These are phyloP conservation scores for Plectosphaerella plurivora DNA, from an alignment of 2,329 filamentous ascomycete genomes.

Conservation along the genomic window DNA sequence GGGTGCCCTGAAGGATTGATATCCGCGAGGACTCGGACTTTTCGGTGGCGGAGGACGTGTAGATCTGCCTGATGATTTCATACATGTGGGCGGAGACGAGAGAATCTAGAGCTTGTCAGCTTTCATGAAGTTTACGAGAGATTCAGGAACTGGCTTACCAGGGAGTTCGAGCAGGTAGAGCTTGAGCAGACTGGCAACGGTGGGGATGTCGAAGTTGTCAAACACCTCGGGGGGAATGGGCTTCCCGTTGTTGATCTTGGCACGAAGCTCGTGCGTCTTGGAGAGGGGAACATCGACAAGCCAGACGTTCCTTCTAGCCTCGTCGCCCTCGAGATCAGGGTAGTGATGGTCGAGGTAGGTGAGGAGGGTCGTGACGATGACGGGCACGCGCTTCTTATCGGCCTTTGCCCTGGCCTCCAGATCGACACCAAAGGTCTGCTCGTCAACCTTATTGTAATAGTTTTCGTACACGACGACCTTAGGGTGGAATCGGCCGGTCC, in stretches of 20 bases:
- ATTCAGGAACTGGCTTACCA: conserved; percentile 51
- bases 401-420: conserved; percentile 91
- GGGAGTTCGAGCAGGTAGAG: conserved; percentile 93
- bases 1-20: conserved; percentile 88
- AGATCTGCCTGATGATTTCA: conserved; percentile 97
- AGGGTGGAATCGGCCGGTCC: conserved; percentile 87
- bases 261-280: conserved; percentile 79
- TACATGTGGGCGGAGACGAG: conserved; percentile 97
- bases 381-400: conserved; percentile 90
- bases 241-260: conserved; percentile 83
- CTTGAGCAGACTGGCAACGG: conserved; percentile 88
- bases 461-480: conserved; percentile 94
- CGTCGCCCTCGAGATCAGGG: conserved; percentile 93
- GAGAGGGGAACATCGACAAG: conserved; percentile 83
- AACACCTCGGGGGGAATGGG: conserved; percentile 70
- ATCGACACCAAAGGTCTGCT: conserved; percentile 96
- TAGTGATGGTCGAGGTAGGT: conserved; percentile 97
- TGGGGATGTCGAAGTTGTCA: conserved; percentile 86
- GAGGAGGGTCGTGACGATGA: conserved; percentile 86
- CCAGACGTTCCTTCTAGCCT: conserved; percentile 89
- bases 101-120: conserved; percentile 63
- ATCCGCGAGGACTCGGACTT: conserved; percentile 74
- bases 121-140: not conserved
- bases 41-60: conserved; percentile 75
- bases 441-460: conserved; percentile 97